Conservation (phyloP, 176 grass and related monocot genomes). For the Neostapfia colusana region DNA sequence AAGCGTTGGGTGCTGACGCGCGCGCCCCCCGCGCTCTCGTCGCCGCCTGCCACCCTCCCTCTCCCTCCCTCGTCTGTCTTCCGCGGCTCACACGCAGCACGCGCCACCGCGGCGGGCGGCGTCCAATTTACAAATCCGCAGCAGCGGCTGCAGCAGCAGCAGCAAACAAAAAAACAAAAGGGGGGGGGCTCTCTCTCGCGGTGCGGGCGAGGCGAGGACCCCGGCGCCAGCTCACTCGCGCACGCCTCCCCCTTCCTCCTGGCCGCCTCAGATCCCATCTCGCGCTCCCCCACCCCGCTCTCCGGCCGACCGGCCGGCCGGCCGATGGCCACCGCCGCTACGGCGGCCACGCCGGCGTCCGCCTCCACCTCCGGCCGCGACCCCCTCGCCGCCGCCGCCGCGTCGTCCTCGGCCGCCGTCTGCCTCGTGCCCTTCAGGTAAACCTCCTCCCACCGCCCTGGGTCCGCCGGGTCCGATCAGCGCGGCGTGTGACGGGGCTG, state of each 20-base stretch:
- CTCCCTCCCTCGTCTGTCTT: neutral
- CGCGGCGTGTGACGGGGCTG: neutral
- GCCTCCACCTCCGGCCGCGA: constrained; percentile 39
- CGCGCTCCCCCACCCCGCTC: neutral
- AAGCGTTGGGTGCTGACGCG: no score
- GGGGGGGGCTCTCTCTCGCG: no score
- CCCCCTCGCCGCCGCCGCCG: constrained; percentile 11
- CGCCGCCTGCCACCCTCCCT: neutral
- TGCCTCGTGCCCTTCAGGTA: constrained; percentile 79
- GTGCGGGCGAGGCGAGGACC: constrained; percentile 1
- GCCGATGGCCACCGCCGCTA: constrained; percentile 51
- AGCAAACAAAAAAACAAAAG: constrained; percentile 12
- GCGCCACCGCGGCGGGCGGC: neutral
- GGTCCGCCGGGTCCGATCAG: no score
- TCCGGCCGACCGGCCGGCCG: no score
- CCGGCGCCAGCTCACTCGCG: constrained; percentile 40
- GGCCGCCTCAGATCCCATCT: constrained; percentile 37
- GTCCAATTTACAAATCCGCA: constrained; percentile 11
- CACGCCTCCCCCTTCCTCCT: constrained; percentile 19
- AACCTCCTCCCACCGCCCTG: no score
- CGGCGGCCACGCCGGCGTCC: constrained; percentile 35
- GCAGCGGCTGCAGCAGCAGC: neutral
- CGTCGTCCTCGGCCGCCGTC: constrained; percentile 38
- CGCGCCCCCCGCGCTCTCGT: no score
- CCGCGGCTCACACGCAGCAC: neutral